Evolutionary conservation across 2,329 filamentous ascomycete species (phyloP).

Genomic region (Aspergillus ruber): DNA sequence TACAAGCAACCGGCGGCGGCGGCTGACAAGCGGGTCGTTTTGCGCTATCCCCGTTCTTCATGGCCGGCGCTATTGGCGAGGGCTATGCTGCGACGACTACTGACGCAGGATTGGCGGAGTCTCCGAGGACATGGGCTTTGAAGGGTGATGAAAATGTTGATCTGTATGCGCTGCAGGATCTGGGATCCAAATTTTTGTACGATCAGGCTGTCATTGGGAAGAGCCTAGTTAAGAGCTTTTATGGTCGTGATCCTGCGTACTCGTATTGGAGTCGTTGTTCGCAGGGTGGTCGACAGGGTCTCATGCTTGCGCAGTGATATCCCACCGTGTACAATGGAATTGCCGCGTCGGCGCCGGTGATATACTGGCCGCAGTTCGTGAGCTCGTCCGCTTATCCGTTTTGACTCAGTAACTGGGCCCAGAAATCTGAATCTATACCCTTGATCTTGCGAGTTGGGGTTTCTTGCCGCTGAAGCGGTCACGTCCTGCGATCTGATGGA

Average conservation of each 20-base stretch:
- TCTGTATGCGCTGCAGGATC: conserved; percentile 1
- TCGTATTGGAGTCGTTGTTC: conserved; percentile 44
- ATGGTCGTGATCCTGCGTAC: conserved; percentile 22
- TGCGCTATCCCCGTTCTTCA: conserved; percentile 6
- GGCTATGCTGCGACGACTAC: conserved; percentile 7
- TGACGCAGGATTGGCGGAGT: conserved; percentile 5
- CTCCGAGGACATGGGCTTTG: conserved; percentile 5
- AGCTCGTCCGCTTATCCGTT: background rate
- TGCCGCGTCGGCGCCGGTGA: background rate
- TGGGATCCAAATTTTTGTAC: conserved; percentile 1
- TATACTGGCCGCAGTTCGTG: conserved; percentile 1
- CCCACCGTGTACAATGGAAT: conserved; percentile 43
- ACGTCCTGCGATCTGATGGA: conserved; percentile 2
- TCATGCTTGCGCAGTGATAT: conserved; percentile 38
- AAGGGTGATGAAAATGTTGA: conserved; percentile 2
- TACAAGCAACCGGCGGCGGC: conserved; percentile 36
- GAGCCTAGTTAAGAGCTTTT: conserved; percentile 13
- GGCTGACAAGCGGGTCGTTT: conserved; percentile 19
- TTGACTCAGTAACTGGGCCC: background rate
- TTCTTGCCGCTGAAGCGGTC: background rate
- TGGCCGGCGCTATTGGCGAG: conserved; percentile 6
- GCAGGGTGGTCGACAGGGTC: conserved; percentile 41
- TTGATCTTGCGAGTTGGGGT: background rate
- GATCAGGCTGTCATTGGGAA: background rate
- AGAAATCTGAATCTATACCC: background rate